Conservation (phyloP, 1,284 basidiomycete genomes). For the Clitocybe nebularis region DNA sequence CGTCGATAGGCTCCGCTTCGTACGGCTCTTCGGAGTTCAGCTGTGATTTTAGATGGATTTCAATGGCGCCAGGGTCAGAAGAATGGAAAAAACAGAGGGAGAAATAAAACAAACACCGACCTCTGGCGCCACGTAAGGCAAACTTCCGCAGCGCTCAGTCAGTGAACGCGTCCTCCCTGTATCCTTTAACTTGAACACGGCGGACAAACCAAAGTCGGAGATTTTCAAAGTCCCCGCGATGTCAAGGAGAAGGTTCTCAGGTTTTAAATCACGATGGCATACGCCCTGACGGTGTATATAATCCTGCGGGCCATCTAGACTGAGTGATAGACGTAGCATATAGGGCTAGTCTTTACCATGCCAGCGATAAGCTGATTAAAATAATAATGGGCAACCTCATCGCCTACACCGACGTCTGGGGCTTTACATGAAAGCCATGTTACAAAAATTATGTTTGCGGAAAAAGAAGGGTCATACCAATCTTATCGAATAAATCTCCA, state of each 20-base stretch:
- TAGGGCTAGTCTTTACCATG: conserved; percentile 52
- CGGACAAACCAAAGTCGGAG: conserved; percentile 92
- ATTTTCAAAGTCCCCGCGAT: conserved; percentile 82
- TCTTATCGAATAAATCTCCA: conserved; percentile 98
- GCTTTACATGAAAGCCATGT: conserved; percentile 34
- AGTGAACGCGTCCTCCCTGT: conserved; percentile 68
- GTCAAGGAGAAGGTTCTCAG: conserved; percentile 89
- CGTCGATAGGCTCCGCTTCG: conserved; percentile 88
- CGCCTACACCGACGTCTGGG: conserved; percentile 84
- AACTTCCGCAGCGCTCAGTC: conserved; percentile 85
- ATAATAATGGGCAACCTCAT: conserved; percentile 89
- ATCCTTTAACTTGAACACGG: conserved; percentile 89
- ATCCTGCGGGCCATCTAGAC: conserved; percentile 36
- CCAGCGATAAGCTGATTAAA: conserved; percentile 88
- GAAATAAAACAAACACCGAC: conserved; percentile 35
- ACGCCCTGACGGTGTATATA: conserved; percentile 90
- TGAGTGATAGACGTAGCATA: not conserved
- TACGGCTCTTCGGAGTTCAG: conserved; percentile 61
- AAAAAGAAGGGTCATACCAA: conserved; percentile 52
- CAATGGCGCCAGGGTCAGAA: not conserved
- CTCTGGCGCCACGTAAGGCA: conserved; percentile 95
- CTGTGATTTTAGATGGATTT: conserved; percentile 26
- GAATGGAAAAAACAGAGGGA: not conserved
- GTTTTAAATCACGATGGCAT: conserved; percentile 95
- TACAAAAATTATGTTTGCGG: not conserved